Percentiles rank a stretch among this genome's conserved stretches.
phyloP scores from a whole-genome alignment of 768 basidiomycete species.

The Leccinum pellstonianum region DNA sequence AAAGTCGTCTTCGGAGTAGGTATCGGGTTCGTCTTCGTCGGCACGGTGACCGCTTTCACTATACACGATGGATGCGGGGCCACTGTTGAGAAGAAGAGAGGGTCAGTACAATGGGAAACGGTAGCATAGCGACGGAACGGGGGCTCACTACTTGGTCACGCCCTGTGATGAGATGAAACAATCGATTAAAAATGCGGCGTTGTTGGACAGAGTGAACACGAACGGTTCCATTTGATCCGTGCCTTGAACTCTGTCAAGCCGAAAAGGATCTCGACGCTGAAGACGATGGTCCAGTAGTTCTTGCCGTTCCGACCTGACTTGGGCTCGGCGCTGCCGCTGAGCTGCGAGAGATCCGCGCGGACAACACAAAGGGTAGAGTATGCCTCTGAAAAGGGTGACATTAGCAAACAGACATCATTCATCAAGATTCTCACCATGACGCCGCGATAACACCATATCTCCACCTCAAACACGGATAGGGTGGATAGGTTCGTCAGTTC shows the following conservation, averaged over 20 bases:
- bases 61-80: constrained; percentile 78
- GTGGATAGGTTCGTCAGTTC: constrained; percentile 75
- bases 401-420: constrained; percentile 3
- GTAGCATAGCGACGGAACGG: background rate
- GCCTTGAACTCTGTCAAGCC: constrained; percentile 81
- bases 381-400: constrained; percentile 43
- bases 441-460: constrained; percentile 82
- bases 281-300: constrained; percentile 82
- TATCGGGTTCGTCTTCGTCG: constrained; percentile 71
- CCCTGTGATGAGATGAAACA: constrained; percentile 44
- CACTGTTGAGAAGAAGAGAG: constrained; percentile 39
- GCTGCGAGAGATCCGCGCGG: constrained; percentile 73
- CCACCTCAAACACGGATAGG: constrained; percentile 74
- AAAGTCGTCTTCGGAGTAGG: constrained; percentile 63
- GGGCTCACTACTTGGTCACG: constrained; percentile 64
- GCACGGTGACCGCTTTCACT: constrained; percentile 74
- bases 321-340: constrained; percentile 68
- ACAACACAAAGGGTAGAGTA: constrained; percentile 80
- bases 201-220: constrained; percentile 23
- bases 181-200: background rate
- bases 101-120: background rate
- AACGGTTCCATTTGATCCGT: constrained; percentile 77
- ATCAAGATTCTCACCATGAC: constrained; percentile 34
- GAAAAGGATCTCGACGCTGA: constrained; percentile 82
- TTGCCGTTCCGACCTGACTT: constrained; percentile 64